A percentile compares a stretch with the other conserved stretches of the same genome.
phyloP scores from a whole-genome alignment of 345 rosid genomes.

The Adansonia digitata region DNA sequence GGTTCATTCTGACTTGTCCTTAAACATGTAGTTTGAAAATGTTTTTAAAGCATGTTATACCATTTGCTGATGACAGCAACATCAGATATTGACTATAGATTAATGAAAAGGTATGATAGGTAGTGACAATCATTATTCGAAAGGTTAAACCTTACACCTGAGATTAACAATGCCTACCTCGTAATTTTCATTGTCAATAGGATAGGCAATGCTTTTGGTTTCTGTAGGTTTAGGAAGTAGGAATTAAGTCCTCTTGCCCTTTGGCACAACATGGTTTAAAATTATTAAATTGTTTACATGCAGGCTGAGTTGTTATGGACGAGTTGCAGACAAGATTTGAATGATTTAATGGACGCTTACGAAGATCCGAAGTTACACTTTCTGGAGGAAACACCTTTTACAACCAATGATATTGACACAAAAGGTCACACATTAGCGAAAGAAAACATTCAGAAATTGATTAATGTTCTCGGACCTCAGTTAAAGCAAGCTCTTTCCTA shows the following conservation, averaged over 20 bases:
- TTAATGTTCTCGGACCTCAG: conserved; percentile 36
- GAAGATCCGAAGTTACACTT: conserved; percentile 40
- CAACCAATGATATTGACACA: conserved; percentile 10
- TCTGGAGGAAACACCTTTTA: conserved; percentile 27
- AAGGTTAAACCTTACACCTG: background rate
- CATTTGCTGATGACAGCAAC: background rate
- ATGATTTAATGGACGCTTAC: conserved; percentile 41
- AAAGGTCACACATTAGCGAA: conserved; percentile 24
- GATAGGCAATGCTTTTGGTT: too few species aligned
- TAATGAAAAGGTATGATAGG: background rate
- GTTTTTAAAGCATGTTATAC: background rate
- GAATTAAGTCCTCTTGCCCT: background rate
- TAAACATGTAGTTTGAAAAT: background rate
- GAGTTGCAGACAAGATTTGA: conserved; percentile 57
- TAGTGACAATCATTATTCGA: background rate
- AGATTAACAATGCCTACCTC: background rate
- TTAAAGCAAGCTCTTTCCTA: conserved; percentile 43
- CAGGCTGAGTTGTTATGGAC: conserved; percentile 60
- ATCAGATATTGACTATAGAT: conserved; percentile 1
- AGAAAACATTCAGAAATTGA: conserved; percentile 38
- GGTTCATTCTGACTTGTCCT: background rate
- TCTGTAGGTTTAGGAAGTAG: background rate
- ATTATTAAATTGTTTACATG: conserved; percentile 21
- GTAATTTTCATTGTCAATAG: background rate
- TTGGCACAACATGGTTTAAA: background rate